phyloP scores from a whole-genome alignment of 2,329 filamentous ascomycete genomes.

The Microthyrium microscopicum region DNA sequence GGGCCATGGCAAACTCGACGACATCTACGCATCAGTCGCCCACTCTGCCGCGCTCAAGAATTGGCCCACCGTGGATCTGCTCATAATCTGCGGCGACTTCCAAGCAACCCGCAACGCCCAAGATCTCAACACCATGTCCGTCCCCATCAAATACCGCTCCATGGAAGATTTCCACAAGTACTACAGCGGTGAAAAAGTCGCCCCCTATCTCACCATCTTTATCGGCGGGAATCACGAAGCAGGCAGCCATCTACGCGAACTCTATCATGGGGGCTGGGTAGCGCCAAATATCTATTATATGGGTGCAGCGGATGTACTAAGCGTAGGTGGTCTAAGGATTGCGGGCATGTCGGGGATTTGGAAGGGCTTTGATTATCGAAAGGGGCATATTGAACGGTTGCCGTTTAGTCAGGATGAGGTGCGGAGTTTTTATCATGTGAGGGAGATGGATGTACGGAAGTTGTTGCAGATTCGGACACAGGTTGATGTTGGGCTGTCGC shows the following conservation, averaged over 20 bases:
- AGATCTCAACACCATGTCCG: slow-evolving; percentile 78
- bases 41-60: slow-evolving; percentile 50
- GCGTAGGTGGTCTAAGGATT: slow-evolving; percentile 70
- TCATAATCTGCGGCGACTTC: slow-evolving; percentile 95
- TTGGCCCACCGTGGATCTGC: slow-evolving; percentile 70
- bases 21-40: slow-evolving; percentile 70
- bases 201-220: slow-evolving; percentile 83
- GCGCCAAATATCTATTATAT: slow-evolving; percentile 96
- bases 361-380: slow-evolving; percentile 79
- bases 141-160: slow-evolving; percentile 70
- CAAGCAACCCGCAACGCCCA: slow-evolving; percentile 79
- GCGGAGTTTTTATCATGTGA: slow-evolving; percentile 72
- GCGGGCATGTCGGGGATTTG: slow-evolving; percentile 87
- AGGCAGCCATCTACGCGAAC: slow-evolving; percentile 73
- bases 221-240: slow-evolving; percentile 94
- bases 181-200: slow-evolving; percentile 61
- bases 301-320: slow-evolving; percentile 77
- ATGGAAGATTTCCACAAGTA: slow-evolving; percentile 91
- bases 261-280: slow-evolving; percentile 94
- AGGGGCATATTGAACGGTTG: slow-evolving; percentile 67
- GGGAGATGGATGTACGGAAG: slow-evolving; percentile 83
- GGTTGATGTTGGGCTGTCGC: slow-evolving; percentile 79
- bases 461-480: slow-evolving; percentile 70
- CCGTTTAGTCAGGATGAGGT: slow-evolving; percentile 67
- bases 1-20: slow-evolving; percentile 83